phyloP scores from a whole-genome alignment of 768 basidiomycete species.

The Collybia sordida region DNA sequence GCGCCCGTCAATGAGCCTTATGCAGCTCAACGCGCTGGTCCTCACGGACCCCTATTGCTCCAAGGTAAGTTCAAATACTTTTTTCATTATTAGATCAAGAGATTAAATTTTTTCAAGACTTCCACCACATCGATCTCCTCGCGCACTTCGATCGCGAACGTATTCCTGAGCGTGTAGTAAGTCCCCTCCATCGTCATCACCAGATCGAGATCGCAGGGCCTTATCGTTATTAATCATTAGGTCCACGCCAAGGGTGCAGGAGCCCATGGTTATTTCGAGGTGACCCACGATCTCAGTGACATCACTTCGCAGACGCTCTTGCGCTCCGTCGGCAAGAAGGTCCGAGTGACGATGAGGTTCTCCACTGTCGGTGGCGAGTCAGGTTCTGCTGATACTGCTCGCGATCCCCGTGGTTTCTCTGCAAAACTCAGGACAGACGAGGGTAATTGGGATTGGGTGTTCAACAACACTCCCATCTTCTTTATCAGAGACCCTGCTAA shows the following conservation, averaged over 20 bases:
- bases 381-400: slow-evolving; percentile 89
- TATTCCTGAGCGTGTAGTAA: slow-evolving; percentile 91
- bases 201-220: slow-evolving; percentile 18
- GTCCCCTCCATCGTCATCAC: slow-evolving; percentile 19
- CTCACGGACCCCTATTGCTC: slow-evolving; percentile 79
- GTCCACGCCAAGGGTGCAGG: slow-evolving; percentile 92
- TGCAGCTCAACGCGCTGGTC: slow-evolving; percentile 72
- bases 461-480: slow-evolving; percentile 93
- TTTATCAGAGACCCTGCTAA: slow-evolving; percentile 85
- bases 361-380: slow-evolving; percentile 90
- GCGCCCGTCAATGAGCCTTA: slow-evolving; percentile 77
- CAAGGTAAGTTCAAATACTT: slow-evolving; percentile 55
- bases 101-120: slow-evolving; percentile 46
- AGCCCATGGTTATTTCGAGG: slow-evolving; percentile 91
- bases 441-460: slow-evolving; percentile 91
- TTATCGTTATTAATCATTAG: slow-evolving; percentile 38
- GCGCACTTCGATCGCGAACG: slow-evolving; percentile 94
- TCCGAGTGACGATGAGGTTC: slow-evolving; percentile 80
- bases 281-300: slow-evolving; percentile 84
- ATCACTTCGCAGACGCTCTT: slow-evolving; percentile 73
- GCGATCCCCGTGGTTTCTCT: slow-evolving; percentile 93
- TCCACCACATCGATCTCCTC: slow-evolving; percentile 86
- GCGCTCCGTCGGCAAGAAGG: slow-evolving; percentile 63
- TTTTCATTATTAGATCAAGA: neutral
- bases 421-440: slow-evolving; percentile 86